phyloP scores from a whole-genome alignment of 306 rosid species.

The Cercis canadensis region DNA sequence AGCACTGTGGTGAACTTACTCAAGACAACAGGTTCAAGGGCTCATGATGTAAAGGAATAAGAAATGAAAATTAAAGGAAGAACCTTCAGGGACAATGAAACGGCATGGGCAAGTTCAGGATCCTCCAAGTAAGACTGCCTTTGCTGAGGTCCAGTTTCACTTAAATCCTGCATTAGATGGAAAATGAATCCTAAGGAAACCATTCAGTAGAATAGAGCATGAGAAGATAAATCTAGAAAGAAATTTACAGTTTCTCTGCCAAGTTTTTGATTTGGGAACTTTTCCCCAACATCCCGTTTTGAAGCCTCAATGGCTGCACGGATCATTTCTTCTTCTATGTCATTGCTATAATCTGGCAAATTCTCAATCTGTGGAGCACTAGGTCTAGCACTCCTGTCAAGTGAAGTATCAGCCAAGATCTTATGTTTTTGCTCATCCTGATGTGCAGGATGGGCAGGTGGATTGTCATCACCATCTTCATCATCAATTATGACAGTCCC shows the following conservation, averaged over 20 bases:
- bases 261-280: constrained; percentile 46
- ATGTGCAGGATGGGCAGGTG: constrained; percentile 44
- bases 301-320: constrained; percentile 98
- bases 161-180: constrained; percentile 58
- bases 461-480: constrained; percentile 53
- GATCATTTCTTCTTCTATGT: constrained; percentile 95
- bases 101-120: constrained; percentile 85
- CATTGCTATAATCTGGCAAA: constrained; percentile 66
- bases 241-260: constrained; percentile 58
- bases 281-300: constrained; percentile 67
- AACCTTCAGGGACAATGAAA: constrained; percentile 82
- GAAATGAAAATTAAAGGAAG: constrained; percentile 22
- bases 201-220: constrained; percentile 32
- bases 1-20: background rate
- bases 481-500: constrained; percentile 64
- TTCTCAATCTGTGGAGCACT: constrained; percentile 63
- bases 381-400: constrained; percentile 41
- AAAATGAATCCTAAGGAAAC: constrained; percentile 41
- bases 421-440: constrained; percentile 40
- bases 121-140: constrained; percentile 64
- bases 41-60: constrained; percentile 1
- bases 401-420: constrained; percentile 51
- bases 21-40: constrained; percentile 16
- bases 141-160: constrained; percentile 53
- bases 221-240: constrained; percentile 37